Base-by-base conservation (phyloP, 2,329 filamentous ascomycete genomes). In the Exophiala bonariae region DNA sequence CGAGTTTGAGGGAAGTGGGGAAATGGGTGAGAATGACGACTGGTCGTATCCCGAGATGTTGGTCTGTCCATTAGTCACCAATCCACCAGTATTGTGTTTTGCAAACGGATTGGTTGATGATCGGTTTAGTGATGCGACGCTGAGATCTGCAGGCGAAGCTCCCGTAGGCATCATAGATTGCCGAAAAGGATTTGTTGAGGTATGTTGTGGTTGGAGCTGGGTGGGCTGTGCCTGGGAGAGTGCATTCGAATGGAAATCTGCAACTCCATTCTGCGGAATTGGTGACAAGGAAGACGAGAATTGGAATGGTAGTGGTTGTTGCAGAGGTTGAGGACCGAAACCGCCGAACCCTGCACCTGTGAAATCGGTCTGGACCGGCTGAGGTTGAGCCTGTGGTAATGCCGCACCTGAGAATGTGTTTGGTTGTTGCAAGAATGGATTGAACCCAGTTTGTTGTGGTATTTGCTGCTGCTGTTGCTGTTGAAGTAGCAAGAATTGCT, bases 51-150 rank as follows among this genome's bases (percentile, higher is more conserved):
- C 30, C 19, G 20, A 30, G n/a, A 33, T 34, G 20, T 31, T 35
- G 2, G 18, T 19, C 13, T 41, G 48, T 8, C 44, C 43, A 33
- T 50, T 50, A 22, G 39, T 44, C 14, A 41, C 10, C 18, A 52
- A 35, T n/a, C 38, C 35, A 31, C 50, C 44, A 26, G 70, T 68
- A 17, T 68, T 56, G 37, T 67, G 79, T 63, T 89, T 87, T 4
- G 91, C 87, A 65, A 97, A 95, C 0, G 90, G 90, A 60, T 95
- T 96, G 3, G 89, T 95, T 22, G 86, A 85, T 61, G 88, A 85
- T 23, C 83, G 81, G 43, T 69, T 69, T 38, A 77, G 60, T 36
- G 18, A 39, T 20, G 75, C 63, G 48, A 70, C 63, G 53, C 72
- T 64, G n/a, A 74, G 63, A 22, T 70, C 65, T 18, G 73, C 70